Conservation (phyloP, 139 green algal species). For the Gonium pectorale region DNA sequence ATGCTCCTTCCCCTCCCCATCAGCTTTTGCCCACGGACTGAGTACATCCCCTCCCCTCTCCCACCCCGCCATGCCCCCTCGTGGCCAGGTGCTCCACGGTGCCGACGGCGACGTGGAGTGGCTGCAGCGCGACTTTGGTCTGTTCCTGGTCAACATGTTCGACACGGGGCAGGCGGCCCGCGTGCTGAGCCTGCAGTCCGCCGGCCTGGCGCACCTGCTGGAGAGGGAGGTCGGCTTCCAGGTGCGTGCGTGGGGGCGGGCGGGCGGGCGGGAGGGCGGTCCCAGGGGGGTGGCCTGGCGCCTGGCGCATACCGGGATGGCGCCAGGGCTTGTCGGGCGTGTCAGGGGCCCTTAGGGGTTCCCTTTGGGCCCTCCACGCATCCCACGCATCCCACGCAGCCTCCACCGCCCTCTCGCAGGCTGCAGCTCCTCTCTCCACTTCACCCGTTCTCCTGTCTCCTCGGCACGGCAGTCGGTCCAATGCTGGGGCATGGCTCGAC, state of each 20-base stretch:
- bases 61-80: no score
- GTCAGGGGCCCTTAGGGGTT: no score
- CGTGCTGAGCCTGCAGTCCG: constrained; percentile 66
- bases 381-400: no score
- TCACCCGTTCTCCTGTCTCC: neutral
- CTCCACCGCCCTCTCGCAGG: no score
- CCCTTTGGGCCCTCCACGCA: no score
- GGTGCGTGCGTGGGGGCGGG: neutral
- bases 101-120: constrained; percentile 88
- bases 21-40: no score
- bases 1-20: no score
- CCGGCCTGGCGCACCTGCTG: constrained; percentile 86
- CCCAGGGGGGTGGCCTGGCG: neutral
- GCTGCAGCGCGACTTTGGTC: constrained; percentile 94
- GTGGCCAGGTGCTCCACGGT: constrained; percentile 87
- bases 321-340: no score
- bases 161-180: constrained; percentile 91
- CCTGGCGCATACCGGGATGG: no score
- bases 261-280: neutral
- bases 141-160: constrained; percentile 96
- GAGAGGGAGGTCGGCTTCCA: constrained; percentile 74
- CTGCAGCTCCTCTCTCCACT: neutral
- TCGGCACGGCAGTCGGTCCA: no score
- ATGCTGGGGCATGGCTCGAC: no score
- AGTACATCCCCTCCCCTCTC: no score